Base-by-base conservation (phyloP, 2,329 filamentous ascomycete species). In the Verticillium klebahnii region DNA sequence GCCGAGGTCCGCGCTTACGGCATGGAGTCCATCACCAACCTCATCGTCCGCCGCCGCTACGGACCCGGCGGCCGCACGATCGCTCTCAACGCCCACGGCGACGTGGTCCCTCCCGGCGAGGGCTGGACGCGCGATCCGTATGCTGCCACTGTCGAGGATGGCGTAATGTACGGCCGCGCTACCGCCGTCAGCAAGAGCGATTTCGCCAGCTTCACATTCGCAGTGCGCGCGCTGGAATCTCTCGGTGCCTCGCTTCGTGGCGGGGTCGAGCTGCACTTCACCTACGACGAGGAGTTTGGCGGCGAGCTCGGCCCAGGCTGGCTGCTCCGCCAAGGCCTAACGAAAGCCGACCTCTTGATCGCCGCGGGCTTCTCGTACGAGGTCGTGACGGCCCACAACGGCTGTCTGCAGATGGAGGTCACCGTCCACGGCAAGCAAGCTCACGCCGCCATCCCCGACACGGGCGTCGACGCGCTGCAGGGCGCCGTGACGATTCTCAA, bases 21-120 rank as follows among this genome's bases (percentile, higher is more conserved):
- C 23, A 63, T 63, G 59, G 40, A 61, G 50, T 63, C 62, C 39
- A 63, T 63, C 57, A 63, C 62, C 17, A 63, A 63, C 37, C 59
- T 63, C 19, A 59, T 63, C 23, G 59, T 63, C 15, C 62, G 62
- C 50, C 62, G 62, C 31, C 56, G 17, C 23, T 63, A 61, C 39
- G 56, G 32, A 19, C 17, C 37, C 3, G 45, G 45, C 29, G 61
- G 62, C 52, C 62, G 62, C 2, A 63, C 62, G 6, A 40, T 63
- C 6, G 62, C 62, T 3, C 59, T 63, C 37, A 63, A 63, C 32
- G 62, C 62, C 23, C 62, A 63, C 56, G 62, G 62, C 50, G 62
- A 63, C 59, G 61, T 62, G 36, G 61, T 62, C 2, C 61, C 61
- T 3, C 61, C 61, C 4, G 61, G 61, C 37, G 61, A 62, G 23